These are phyloP conservation scores for Phytophthora citricola DNA, from an alignment of 352 stramenopile species.

Conservation along the genomic window DNA sequence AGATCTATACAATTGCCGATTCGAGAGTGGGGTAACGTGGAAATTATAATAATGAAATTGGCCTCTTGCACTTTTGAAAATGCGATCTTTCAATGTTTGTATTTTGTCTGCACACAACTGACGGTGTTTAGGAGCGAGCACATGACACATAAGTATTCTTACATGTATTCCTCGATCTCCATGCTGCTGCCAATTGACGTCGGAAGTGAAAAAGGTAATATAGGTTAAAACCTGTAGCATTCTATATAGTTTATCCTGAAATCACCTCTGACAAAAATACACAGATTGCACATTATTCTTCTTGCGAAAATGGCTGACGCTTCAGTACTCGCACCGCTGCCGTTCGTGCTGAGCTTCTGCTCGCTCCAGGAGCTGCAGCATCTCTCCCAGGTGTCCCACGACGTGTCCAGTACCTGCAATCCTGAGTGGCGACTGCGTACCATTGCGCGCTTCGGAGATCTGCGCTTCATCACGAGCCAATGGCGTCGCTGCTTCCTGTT, in stretches of 20 bases:
- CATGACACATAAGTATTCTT: too few relatives aligned
- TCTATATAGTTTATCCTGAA: not conserved
- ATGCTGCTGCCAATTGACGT: too few relatives aligned
- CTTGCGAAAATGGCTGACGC: constrained; percentile 10
- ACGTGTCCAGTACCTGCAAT: constrained; percentile 55
- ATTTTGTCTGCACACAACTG: too few relatives aligned
- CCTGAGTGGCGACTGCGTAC: constrained; percentile 71
- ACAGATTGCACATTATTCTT: not conserved
- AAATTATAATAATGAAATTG: constrained; percentile 1
- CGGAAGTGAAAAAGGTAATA: not conserved
- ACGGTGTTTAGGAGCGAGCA: too few relatives aligned
- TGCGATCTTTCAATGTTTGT: too few relatives aligned
- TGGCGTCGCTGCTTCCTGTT: constrained; percentile 78
- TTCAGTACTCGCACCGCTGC: constrained; percentile 39
- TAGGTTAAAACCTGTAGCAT: not conserved
- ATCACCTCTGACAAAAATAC: not conserved
- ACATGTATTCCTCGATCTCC: too few relatives aligned
- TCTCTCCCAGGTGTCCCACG: constrained; percentile 55
- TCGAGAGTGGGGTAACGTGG: not conserved
- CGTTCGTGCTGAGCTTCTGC: constrained; percentile 66
- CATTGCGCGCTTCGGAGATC: constrained; percentile 51
- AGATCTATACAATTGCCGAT: not conserved
- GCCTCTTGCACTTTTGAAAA: not conserved
- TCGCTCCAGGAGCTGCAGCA: constrained; percentile 46
- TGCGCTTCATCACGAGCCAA: constrained; percentile 56